Conservation (phyloP, 1,284 basidiomycete species). For the Macrocystidia cucumis region DNA sequence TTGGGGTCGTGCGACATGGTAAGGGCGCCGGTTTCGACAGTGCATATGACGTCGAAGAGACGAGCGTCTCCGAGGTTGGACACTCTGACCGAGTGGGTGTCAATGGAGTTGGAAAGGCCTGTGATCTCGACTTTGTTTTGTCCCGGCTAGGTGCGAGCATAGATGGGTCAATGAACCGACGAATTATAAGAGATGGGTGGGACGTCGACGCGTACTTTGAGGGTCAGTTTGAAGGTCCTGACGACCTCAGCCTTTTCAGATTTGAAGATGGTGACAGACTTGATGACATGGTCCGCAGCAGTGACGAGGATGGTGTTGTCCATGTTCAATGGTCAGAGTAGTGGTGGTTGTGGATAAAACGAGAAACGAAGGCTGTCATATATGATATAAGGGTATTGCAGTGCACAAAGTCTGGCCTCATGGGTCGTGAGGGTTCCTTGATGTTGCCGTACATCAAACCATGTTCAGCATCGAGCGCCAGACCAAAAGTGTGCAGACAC, state of each 20-base stretch:
- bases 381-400: no score
- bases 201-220: no score
- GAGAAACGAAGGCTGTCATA: no score
- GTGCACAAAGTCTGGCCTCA: no score
- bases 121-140: conserved; percentile 39
- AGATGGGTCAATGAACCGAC: no score
- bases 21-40: conserved; percentile 15
- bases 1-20: conserved; percentile 12
- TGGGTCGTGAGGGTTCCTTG: no score
- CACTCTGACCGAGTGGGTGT: conserved; percentile 39
- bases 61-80: conserved; percentile 36
- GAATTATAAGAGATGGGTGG: no score
- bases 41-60: conserved; percentile 42
- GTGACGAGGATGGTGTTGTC: conserved; percentile 9
- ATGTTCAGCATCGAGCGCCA: no score
- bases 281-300: conserved; percentile 27
- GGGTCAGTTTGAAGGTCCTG: conserved; percentile 29
- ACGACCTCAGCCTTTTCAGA: conserved; percentile 34
- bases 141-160: conserved; percentile 37
- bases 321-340: no score
- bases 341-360: no score
- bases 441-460: no score
- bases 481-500: no score
- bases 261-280: conserved; percentile 35
- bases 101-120: conserved; percentile 37